Evolutionary conservation across 352 stramenopile genomes (phyloP).

Genomic region (Thalassiosira exigua): DNA sequence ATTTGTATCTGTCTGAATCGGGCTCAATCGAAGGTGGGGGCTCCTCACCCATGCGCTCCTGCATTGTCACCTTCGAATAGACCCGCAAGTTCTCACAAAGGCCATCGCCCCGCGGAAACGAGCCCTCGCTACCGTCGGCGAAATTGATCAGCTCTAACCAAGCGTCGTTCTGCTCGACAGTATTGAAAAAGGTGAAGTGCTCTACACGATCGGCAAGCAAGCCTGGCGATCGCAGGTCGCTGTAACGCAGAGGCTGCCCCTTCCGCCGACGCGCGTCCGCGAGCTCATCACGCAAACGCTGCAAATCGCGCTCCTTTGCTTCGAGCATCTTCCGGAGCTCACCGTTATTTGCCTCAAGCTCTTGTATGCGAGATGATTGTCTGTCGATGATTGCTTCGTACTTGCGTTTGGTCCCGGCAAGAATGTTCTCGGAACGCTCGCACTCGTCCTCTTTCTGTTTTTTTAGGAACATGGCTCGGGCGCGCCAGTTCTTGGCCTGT

Average conservation of each 20-base stretch:
- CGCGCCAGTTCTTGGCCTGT: background rate
- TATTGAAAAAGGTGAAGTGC: conserved; percentile 23
- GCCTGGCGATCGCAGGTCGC: conserved; percentile 11
- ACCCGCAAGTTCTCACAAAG: conserved; percentile 5
- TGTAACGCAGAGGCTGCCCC: background rate
- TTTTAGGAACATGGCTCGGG: background rate
- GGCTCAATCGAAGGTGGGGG: background rate
- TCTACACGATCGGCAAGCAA: conserved; percentile 6
- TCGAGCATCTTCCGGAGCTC: background rate
- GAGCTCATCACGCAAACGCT: background rate
- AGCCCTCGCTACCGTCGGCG: conserved; percentile 14
- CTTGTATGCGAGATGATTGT: background rate
- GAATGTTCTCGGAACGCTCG: background rate
- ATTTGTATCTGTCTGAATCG: background rate
- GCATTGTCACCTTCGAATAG: background rate
- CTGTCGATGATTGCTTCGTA: background rate
- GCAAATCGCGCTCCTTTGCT: background rate
- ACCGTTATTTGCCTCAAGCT: background rate
- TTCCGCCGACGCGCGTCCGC: background rate
- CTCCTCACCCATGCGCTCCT: background rate
- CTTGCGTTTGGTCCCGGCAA: background rate
- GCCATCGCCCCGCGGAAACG: background rate
- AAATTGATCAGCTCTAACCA: conserved; percentile 28
- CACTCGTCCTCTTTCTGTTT: background rate
- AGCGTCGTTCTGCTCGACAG: conserved; percentile 16